phyloP scores from a whole-genome alignment of 345 rosid genomes.

The Linum lewisii region DNA sequence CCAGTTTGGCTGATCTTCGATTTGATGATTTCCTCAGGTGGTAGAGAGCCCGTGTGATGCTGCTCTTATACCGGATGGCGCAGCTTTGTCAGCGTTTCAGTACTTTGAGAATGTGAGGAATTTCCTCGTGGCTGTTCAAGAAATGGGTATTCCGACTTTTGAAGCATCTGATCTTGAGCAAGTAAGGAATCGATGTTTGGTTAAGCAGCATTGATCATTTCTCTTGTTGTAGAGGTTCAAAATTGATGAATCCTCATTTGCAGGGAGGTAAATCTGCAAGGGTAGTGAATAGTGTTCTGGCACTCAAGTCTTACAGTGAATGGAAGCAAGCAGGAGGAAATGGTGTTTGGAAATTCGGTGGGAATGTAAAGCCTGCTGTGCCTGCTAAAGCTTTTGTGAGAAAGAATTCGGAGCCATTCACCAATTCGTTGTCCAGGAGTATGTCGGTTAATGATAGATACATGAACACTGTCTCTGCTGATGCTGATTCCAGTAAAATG shows the following conservation, averaged over 20 bases:
- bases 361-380: constrained; percentile 44
- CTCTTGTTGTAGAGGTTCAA: neutral
- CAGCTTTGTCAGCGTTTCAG: constrained; percentile 78
- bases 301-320: constrained; percentile 67
- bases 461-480: constrained; percentile 22
- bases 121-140: constrained; percentile 67
- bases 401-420: constrained; percentile 67
- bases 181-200: constrained; percentile 18
- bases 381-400: constrained; percentile 47
- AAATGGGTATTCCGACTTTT: constrained; percentile 63
- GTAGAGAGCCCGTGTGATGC: constrained; percentile 79
- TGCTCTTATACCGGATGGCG: constrained; percentile 65
- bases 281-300: constrained; percentile 66
- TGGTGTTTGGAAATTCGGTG: constrained; percentile 83
- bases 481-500: constrained; percentile 48
- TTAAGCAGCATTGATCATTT: neutral
- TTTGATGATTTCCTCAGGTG: constrained; percentile 27
- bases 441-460: constrained; percentile 38
- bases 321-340: constrained; percentile 72
- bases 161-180: constrained; percentile 94
- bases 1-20: neutral
- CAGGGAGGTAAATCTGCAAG: constrained; percentile 83
- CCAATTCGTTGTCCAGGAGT: constrained; percentile 51
- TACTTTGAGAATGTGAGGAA: constrained; percentile 87
- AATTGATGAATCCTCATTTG: constrained; percentile 8